Evolutionary conservation across 1,284 basidiomycete species (phyloP), one percentile per base, ranked within the genome.

Genomic region (Rhizopogon parksii): DNA sequence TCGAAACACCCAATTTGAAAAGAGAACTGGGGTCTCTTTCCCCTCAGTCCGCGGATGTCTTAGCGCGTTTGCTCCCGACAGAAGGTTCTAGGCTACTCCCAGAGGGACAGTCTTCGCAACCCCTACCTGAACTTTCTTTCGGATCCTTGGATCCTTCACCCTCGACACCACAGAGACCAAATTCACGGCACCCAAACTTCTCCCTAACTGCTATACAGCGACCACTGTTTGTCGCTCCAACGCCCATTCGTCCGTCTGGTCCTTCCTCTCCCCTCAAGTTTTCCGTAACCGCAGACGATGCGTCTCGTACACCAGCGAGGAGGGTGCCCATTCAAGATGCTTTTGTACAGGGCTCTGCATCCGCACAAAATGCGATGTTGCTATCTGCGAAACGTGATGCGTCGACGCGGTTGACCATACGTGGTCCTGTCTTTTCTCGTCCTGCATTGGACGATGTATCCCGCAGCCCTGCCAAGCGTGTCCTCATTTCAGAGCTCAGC

Each of bases 381-480:
- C 49, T 53, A 47, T 40, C 56, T 58, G 36, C 47, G 25, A 51
- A 43, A 19, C 24, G 48, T 21, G 58, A 53, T 1, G 52, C 49
- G 15, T 50, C 47, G 46, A 53, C 52, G 5, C 56, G 48, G 24
- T 54, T 52, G 38, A 21, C 47, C 11, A 53, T 52, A 19, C 53
- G 53, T 46, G 37, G 66, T 6, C 67, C 65, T 0, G 57, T 68
- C n/a, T 75, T 75, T 55, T 63, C 58, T 47, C 66, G 66, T 0
- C 57, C 64, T 30, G 61, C 63, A 12, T 60, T 70, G 14, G 62
- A 69, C 48, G 69, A 63, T 56, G 75, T 55, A 55, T 65, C 58
- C 59, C 70, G 78, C 34, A 80, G 74, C 50, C 85, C 83, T 32
- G 82, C 83, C 8, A 76, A 77, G 55, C 76, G 83, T 38, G 68